Evolutionary conservation across 2,329 filamentous ascomycete genomes (phyloP), one percentile per base, ranked within the genome.

Genomic region (Penicillium italicum): DNA sequence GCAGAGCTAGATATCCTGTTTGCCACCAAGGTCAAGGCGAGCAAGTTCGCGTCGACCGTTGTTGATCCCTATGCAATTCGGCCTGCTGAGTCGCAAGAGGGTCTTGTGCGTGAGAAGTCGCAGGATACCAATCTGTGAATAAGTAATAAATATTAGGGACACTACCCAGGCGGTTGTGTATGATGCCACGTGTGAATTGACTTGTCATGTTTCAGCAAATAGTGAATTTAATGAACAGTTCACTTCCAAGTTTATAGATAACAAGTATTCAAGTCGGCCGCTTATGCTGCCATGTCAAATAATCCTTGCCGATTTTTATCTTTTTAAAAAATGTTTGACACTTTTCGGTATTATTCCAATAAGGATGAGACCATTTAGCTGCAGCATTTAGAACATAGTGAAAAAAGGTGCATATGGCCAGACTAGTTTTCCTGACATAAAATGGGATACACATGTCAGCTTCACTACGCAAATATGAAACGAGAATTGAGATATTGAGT

Each of bases 1-100:
- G 72, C 68, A 3, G 75, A 77, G 58, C 56, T 77, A 11, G 75
- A 77, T 53, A 62, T 76, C 6, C 56, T 78, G 41, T 79, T 79
- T 55, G 69, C 73, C 48, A 65, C 65, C 6, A 71, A 66, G 22
- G 64, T 76, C 3, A 55, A 67, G 5, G 72, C 74, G 2, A 64
- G 71, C 38, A 70, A 74, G 33, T 77, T 69, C 41, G 48, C 62
- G 8, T 61, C 54, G 2, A 64, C 62, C 8, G 34, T 38, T 2
- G 59, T 66, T 16, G 63, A 65, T 44, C 53, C 55, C 5, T 66
- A 65, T 49, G 57, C 53, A 0, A 50, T 57, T 18, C 44, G 43
- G 4, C 38, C 42, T 0, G 53, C 60, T 5, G 42, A 53, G 11
- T 65, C 62, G 9, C 62, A 61, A 31, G 62, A 61, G 28, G 60